A percentile compares a stretch with the other conserved stretches of the same genome.
Conservation (phyloP, 1,284 basidiomycete species). For the Boletus hoseneyae region DNA sequence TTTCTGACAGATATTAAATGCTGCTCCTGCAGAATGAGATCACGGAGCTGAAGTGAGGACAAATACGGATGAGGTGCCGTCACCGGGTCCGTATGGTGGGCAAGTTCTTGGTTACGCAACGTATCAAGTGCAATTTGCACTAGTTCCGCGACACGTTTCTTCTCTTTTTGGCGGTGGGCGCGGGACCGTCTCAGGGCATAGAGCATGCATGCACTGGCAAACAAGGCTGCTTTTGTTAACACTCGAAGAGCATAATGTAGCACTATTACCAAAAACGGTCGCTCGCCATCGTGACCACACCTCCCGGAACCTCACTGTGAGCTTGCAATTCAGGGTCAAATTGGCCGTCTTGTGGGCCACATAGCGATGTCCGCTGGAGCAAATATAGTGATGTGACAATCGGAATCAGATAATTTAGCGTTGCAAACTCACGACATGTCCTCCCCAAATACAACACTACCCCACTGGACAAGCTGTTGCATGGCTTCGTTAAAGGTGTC, state of each 20-base stretch:
- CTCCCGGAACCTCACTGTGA: constrained; percentile 67
- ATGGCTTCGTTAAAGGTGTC: constrained; percentile 80
- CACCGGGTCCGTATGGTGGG: constrained; percentile 83
- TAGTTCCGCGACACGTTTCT: constrained; percentile 68
- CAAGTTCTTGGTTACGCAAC: constrained; percentile 83
- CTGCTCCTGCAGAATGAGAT: constrained; percentile 82
- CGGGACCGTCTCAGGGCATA: constrained; percentile 42
- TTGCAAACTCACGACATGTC: constrained; percentile 60
- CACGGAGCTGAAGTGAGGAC: constrained; percentile 87
- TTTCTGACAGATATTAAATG: constrained; percentile 68
- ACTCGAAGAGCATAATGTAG: constrained; percentile 9
- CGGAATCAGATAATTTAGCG: constrained; percentile 18
- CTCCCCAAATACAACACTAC: constrained; percentile 72
- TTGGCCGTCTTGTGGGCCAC: constrained; percentile 73
- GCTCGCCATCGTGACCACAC: constrained; percentile 68
- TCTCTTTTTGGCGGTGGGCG: constrained; percentile 58
- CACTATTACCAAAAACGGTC: constrained; percentile 60
- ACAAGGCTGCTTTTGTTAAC: constrained; percentile 32
- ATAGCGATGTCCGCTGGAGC: constrained; percentile 65
- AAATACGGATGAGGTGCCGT: constrained; percentile 77
- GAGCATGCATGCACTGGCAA: constrained; percentile 34
- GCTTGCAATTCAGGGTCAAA: constrained; percentile 68
- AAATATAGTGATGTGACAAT: constrained; percentile 24
- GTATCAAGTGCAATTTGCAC: constrained; percentile 79
- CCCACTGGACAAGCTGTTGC: constrained; percentile 77